These are phyloP conservation scores for Tricholoma hemisulphureum DNA, from an alignment of 768 basidiomycete genomes.

Conservation along the genomic window DNA sequence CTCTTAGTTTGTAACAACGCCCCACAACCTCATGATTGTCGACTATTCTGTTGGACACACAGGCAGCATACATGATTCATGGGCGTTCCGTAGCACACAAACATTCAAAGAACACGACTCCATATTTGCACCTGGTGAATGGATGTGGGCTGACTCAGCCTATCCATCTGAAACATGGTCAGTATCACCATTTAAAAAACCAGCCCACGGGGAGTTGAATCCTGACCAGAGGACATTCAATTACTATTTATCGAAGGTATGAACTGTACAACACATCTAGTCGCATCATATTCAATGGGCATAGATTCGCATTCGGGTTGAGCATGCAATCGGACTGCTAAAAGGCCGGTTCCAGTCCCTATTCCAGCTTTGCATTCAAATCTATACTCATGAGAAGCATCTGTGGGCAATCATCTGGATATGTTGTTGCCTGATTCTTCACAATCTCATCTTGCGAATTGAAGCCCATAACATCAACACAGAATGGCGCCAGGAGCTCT, in stretches of 20 bases:
- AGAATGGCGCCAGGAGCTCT: neutral
- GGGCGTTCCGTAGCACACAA: neutral
- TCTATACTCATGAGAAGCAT: neutral
- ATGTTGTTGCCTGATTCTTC: conserved; percentile 8
- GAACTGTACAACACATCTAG: neutral
- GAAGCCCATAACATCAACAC: conserved; percentile 1
- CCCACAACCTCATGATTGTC: conserved; percentile 11
- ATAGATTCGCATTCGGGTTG: neutral
- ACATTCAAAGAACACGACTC: neutral
- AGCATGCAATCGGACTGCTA: neutral
- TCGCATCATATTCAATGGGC: neutral
- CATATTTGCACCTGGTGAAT: neutral
- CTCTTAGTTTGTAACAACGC: conserved; percentile 9
- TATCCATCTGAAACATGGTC: neutral
- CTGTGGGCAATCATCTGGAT: neutral
- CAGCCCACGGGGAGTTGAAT: neutral
- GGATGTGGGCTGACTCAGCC: neutral
- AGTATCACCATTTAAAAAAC: neutral
- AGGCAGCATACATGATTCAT: neutral
- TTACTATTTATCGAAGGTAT: neutral
- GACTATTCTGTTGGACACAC: neutral
- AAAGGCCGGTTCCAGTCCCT: neutral
- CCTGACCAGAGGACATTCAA: too few relatives aligned
- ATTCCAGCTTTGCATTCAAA: neutral
- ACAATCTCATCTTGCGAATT: conserved; percentile 17